phyloP scores from a whole-genome alignment of 1,284 basidiomycete species.

The Ganoderma sp. region DNA sequence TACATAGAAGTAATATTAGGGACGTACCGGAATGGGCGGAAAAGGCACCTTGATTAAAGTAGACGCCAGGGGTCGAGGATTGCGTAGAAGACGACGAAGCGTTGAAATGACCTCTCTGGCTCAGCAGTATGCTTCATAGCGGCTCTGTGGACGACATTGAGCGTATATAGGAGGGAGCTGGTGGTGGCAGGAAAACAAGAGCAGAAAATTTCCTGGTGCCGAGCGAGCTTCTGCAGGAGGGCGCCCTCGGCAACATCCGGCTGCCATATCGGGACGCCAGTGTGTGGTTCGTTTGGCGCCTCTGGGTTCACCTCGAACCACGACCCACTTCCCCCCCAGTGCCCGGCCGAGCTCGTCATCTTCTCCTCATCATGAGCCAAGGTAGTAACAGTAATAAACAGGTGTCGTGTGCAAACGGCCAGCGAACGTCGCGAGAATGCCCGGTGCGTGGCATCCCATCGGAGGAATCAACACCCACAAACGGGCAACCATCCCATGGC shows the following conservation, averaged over 20 bases:
- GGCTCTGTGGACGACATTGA: not conserved
- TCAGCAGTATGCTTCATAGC: not conserved
- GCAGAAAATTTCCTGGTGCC: constrained; percentile 18
- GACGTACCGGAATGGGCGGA: not conserved
- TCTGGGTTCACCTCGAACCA: not conserved
- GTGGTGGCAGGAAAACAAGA: constrained; percentile 10
- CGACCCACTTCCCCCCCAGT: not conserved
- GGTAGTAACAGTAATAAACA: no score
- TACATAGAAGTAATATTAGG: not conserved
- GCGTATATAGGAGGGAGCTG: constrained; percentile 2
- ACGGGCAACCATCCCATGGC: not conserved
- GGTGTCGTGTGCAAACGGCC: not conserved
- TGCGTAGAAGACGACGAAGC: not conserved
- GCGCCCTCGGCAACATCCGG: constrained; percentile 8
- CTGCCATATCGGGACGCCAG: constrained; percentile 7
- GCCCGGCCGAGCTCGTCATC: constrained; percentile 6
- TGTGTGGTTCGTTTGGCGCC: constrained; percentile 12
- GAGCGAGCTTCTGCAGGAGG: constrained; percentile 8
- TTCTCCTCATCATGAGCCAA: not conserved
- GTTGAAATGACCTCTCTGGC: not conserved
- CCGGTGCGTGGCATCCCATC: constrained; percentile 5
- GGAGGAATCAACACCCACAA: not conserved
- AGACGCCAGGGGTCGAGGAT: not conserved
- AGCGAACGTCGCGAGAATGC: not conserved
- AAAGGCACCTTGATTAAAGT: not conserved